phyloP scores from a whole-genome alignment of 306 rosid species.

The Abrus pulchellus region DNA sequence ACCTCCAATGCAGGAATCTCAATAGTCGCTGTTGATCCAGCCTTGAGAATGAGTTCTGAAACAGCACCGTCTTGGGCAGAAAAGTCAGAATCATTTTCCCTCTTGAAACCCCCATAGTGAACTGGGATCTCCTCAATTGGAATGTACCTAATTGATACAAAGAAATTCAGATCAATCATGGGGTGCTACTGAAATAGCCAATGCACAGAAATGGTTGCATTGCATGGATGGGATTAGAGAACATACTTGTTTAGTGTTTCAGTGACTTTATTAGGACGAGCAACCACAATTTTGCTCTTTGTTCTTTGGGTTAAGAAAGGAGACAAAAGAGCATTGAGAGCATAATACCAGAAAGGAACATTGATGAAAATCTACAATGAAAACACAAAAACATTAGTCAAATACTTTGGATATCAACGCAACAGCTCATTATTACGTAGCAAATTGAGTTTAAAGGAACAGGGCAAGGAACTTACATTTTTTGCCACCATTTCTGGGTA shows the following conservation, averaged over 20 bases:
- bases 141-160: conserved; percentile 53
- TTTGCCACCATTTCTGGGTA: conserved; percentile 67
- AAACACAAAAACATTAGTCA: conserved; percentile 31
- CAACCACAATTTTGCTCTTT: conserved; percentile 65
- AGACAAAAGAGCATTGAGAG: conserved; percentile 58
- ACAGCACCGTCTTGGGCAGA: conserved; percentile 48
- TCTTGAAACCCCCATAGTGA: conserved; percentile 62
- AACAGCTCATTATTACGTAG: background rate
- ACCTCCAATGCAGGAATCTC: conserved; percentile 66
- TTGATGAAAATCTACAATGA: conserved; percentile 64
- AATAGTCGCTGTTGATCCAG: conserved; percentile 60
- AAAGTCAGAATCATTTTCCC: conserved; percentile 60
- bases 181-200: background rate
- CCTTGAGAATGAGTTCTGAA: conserved; percentile 55
- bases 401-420: background rate
- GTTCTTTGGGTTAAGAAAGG: conserved; percentile 70
- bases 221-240: background rate
- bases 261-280: conserved; percentile 60
- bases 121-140: conserved; percentile 61
- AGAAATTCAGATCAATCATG: background rate
- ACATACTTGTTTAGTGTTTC: conserved; percentile 63
- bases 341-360: conserved; percentile 71
- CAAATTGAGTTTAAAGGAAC: background rate
- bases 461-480: conserved; percentile 51
- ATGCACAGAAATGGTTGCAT: background rate